These are phyloP conservation scores for Boletus sensibilis DNA, from an alignment of 768 basidiomycete species.

Conservation along the genomic window DNA sequence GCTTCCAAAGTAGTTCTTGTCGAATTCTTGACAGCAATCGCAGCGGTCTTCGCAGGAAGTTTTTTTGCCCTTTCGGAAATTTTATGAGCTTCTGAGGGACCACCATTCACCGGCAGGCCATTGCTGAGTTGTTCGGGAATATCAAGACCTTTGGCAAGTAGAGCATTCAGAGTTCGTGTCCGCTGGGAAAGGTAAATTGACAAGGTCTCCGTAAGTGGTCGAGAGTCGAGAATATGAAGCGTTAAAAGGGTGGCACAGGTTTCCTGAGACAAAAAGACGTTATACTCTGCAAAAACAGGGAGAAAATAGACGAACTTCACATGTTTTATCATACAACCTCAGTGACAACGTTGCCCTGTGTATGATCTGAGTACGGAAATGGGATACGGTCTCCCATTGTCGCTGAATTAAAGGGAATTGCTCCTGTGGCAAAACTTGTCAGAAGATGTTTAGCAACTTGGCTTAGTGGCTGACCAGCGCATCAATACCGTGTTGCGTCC, in stretches of 20 bases:
- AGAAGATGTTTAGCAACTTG: background rate
- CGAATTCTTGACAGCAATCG: conserved; percentile 54
- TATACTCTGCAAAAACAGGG: background rate
- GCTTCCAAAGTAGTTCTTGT: conserved; percentile 51
- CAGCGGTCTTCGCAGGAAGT: conserved; percentile 33
- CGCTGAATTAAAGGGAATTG: conserved; percentile 88
- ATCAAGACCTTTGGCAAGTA: conserved; percentile 38
- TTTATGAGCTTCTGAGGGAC: conserved; percentile 23
- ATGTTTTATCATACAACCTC: conserved; percentile 53
- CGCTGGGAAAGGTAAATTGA: conserved; percentile 71
- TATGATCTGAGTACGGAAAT: conserved; percentile 85
- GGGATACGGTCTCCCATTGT: conserved; percentile 89
- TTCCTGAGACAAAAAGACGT: conserved; percentile 43
- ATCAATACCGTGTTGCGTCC: conserved; percentile 60
- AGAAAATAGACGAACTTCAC: conserved; percentile 43
- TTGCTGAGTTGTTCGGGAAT: conserved; percentile 27
- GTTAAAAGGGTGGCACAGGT: conserved; percentile 77
- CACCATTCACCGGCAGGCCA: conserved; percentile 39
- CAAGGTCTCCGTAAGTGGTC: conserved; percentile 73
- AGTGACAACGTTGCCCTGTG: conserved; percentile 85
- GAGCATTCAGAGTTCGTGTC: conserved; percentile 51
- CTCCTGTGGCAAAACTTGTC: conserved; percentile 43
- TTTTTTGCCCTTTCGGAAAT: background rate
- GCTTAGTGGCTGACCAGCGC: conserved; percentile 47
- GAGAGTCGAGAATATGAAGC: conserved; percentile 86